Base-by-base conservation (phyloP, 2,329 filamentous ascomycete genomes). In the Orbilia quercus region DNA sequence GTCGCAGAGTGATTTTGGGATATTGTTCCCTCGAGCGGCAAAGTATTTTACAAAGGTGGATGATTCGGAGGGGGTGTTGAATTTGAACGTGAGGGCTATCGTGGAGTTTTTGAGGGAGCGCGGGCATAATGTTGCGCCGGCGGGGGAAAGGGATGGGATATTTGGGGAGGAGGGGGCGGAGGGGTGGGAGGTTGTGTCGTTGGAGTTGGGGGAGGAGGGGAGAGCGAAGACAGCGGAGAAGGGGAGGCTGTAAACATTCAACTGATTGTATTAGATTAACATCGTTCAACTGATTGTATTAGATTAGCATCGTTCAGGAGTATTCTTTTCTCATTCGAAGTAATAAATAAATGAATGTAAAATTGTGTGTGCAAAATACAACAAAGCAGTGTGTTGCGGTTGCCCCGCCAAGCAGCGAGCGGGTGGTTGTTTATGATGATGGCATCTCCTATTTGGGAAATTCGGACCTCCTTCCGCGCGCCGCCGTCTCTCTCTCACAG, bases 1-100 rank as follows among this genome's bases (percentile, higher is more conserved):
- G 23, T 91, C 86, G 67, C 92, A 96, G 80, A 90, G 88, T 18
- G 92, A 96, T 78, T 96, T 95, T 77, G 92, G 90, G 36, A 82
- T 95, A 22, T 81, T 96, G 20, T 96, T 96, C 78, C 91, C 91
- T 0, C 90, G 88, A 85, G 77, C 89, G 50, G 87, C 85, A 7
- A 85, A 84, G 77, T 84, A 83, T 76, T 83, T 88, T 7, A 86
- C 88, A 75, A 83, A 83, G 1, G 84, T 85, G 0, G 84, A 85
- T 50, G 82, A 86, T 57, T 87, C 87, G 0, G 86, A 88, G 77
- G 82, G 86, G 11, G 84, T 85, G 0, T 79, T 89, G 54, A 82
- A 85, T 18, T 81, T 89, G 1, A 89, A 89, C 75, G 80, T 86
- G 2, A 82, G 87, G 1, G 87, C 87, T 1, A 80, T 85, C 22